Percentiles rank a stretch among this genome's conserved stretches.
phyloP scores from a whole-genome alignment of 1,284 basidiomycete species.

The Cerrena zonata region DNA sequence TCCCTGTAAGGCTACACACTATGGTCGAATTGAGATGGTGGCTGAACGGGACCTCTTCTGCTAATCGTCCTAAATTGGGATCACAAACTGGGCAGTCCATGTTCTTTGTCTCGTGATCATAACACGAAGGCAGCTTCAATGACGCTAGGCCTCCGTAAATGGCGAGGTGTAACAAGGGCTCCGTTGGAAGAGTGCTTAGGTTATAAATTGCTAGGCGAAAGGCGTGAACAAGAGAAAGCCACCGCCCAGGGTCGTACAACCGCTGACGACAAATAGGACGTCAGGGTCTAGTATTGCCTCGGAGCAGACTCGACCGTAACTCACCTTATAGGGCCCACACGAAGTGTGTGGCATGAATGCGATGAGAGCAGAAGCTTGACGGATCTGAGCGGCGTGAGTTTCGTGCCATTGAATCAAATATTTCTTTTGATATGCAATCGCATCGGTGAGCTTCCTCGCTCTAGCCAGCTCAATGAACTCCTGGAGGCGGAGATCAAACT shows the following conservation, averaged over 20 bases:
- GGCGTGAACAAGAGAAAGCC: constrained; percentile 65
- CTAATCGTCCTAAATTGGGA: constrained; percentile 68
- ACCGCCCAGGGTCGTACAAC: constrained; percentile 75
- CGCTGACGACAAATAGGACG: constrained; percentile 41
- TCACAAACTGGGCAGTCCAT: constrained; percentile 92
- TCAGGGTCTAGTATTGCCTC: not conserved
- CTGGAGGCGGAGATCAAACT: constrained; percentile 92
- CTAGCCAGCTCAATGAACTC: constrained; percentile 92
- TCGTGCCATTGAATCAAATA: constrained; percentile 81
- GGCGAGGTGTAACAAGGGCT: constrained; percentile 80
- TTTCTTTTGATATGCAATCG: constrained; percentile 81
- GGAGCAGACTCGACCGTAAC: constrained; percentile 4
- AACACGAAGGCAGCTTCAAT: constrained; percentile 78
- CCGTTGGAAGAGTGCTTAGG: constrained; percentile 79
- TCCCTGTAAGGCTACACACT: constrained; percentile 84
- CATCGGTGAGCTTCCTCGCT: constrained; percentile 60
- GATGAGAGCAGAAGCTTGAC: constrained; percentile 72
- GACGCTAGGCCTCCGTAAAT: constrained; percentile 85
- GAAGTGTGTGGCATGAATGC: constrained; percentile 64
- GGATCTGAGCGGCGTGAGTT: constrained; percentile 71
- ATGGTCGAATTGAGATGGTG: constrained; percentile 95
- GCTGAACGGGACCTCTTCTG: constrained; percentile 82
- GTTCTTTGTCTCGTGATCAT: constrained; percentile 59
- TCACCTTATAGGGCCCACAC: constrained; percentile 68
- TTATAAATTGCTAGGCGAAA: constrained; percentile 83